These are phyloP conservation scores for Candida sphagnicola DNA, from an alignment of 805 yeast genomes.

Conservation along the genomic window DNA sequence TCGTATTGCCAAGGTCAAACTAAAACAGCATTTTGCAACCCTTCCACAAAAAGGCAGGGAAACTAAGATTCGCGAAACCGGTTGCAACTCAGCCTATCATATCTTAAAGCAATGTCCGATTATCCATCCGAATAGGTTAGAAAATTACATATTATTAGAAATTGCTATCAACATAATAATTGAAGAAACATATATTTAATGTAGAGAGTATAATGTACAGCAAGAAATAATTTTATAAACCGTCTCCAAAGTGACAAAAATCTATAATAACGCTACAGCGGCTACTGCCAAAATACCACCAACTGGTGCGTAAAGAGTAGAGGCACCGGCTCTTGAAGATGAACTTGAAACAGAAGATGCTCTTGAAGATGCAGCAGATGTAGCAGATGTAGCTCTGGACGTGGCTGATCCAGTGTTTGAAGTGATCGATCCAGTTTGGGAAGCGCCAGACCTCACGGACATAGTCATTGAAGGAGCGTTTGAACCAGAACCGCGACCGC, in stretches of 20 bases:
- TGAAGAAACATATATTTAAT: background rate
- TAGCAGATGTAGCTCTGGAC: slow-evolving; percentile 3
- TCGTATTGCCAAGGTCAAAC: too few relatives aligned
- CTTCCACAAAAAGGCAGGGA: too few relatives aligned
- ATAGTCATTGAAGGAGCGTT: background rate
- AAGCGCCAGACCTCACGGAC: slow-evolving; percentile 2
- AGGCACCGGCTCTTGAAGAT: slow-evolving; percentile 4
- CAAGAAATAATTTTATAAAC: background rate
- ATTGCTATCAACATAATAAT: background rate
- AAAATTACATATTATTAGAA: too few relatives aligned
- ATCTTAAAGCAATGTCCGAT: too few relatives aligned
- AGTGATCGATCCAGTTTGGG: slow-evolving; percentile 7
- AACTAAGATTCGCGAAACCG: too few relatives aligned
- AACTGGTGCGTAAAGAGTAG: slow-evolving; percentile 18
- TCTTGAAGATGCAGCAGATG: slow-evolving; percentile 3
- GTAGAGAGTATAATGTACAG: background rate
- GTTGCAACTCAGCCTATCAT: too few relatives aligned
- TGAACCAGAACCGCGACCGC: background rate
- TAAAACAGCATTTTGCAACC: too few relatives aligned
- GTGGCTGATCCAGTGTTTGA: slow-evolving; percentile 2
- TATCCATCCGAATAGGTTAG: too few relatives aligned
- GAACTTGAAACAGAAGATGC: slow-evolving; percentile 2
- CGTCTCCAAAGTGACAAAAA: too few relatives aligned
- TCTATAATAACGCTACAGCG: slow-evolving; percentile 30
- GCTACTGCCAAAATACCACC: slow-evolving; percentile 32